Evolutionary conservation across 1,284 basidiomycete genomes (phyloP), one percentile per base, ranked within the genome.

Genomic region (Coniophora puteana): DNA sequence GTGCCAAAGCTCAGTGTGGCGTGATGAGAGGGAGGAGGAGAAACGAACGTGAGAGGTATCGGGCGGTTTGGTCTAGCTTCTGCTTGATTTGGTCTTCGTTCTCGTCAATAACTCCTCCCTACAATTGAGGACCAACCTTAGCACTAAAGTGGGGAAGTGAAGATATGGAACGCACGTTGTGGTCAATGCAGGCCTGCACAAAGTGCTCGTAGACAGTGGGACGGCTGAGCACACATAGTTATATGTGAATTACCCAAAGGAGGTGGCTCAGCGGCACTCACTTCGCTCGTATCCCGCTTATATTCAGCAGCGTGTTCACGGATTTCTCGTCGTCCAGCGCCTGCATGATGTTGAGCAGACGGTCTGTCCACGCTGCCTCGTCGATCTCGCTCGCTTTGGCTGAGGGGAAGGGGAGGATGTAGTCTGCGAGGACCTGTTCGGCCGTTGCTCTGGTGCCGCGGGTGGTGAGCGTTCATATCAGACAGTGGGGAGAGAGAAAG

Each of bases 71-170:
- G 31, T 74, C 72, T 31, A 94, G 65, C 32, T 69, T 69, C 12
- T 68, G 69, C 34, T 76, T 79, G 30, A 87, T 65, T 2, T 59
- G 55, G 24, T 83, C 83, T 50, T 89, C 85, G 46, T 89, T 72
- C 43, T 83, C 74, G 50, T 94, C 91, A 35, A 93, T 88, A 20
- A 90, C 72, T 3, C 93, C 93, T 3, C 90, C 90, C 90, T 93
- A 47, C 17, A 41, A 21, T 32, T 47, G 32, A 35, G 20, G 17
- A 45, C 45, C 43, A 6, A 48, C 23, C n/a, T 4, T 14, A 21
- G 25, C 44, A 13, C 12, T 12, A 37, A 18, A 24, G 29, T 29
- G 27, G n/a, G 12, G 38, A 24, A 29, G 24, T 36, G 33, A 38
- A 8, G 22, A 22, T 16, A 28, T 3, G 22, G 12, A 4, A 67